phyloP scores from a whole-genome alignment of 441 rosid species.

The Corymbia citriodora region DNA sequence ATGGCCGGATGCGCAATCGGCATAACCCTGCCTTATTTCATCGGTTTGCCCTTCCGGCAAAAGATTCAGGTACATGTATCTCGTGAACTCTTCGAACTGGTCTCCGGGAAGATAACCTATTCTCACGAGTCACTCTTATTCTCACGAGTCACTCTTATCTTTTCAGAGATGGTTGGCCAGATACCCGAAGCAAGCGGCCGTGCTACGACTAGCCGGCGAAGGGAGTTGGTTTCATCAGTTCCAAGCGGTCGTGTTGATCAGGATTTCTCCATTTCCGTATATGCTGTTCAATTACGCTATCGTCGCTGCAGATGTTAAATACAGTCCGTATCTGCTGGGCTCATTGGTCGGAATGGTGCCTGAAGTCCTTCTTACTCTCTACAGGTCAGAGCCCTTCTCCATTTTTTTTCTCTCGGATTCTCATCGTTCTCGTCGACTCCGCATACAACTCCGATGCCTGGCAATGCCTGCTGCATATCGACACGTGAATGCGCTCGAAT shows the following conservation, averaged over 20 bases:
- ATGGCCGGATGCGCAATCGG: neutral
- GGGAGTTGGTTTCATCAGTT: constrained; percentile 11
- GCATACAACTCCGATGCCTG: neutral
- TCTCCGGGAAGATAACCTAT: neutral
- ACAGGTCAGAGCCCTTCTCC: neutral
- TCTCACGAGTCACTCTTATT: neutral
- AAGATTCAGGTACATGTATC: neutral
- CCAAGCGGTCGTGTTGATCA: neutral
- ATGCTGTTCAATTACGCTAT: neutral
- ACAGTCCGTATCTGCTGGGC: neutral
- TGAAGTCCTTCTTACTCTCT: neutral
- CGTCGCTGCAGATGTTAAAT: neutral
- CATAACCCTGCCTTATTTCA: constrained; percentile 2
- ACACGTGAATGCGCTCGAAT: neutral
- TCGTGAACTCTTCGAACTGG: neutral
- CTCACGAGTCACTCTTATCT: neutral
- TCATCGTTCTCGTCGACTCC: neutral
- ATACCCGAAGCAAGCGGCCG: neutral
- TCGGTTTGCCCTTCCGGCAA: neutral
- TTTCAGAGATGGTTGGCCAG: constrained; percentile 4
- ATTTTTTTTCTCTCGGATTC: neutral
- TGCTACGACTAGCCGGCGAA: constrained; percentile 4
- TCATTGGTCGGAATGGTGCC: neutral
- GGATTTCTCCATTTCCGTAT: constrained; percentile 13
- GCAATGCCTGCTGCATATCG: neutral